Base-by-base conservation (phyloP, 2,329 filamentous ascomycete genomes). In the Pseudogymnoascus sp. region DNA sequence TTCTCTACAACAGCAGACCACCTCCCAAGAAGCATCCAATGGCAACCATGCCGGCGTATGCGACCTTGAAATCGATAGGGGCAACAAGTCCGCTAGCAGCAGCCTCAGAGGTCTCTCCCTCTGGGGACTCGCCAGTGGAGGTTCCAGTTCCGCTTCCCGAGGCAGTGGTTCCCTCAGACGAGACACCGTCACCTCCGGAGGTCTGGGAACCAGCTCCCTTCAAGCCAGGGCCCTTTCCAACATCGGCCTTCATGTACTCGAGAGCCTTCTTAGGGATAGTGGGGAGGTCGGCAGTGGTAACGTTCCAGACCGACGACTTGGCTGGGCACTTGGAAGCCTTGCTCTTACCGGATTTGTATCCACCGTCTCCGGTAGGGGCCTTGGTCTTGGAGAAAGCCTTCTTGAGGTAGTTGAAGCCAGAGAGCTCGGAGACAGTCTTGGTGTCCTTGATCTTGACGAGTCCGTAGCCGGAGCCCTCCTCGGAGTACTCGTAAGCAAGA, bases 401-500 rank as follows among this genome's bases (percentile, higher is more conserved):
- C 47, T 33, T 53, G n/a, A 53, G 47, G 47, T 53, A 53, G 28
- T 53, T 20, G 47, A 53, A 53, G n/a, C 47, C 47, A 12, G n/a
- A 20, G 28, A 53, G 47, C 47, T 53, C 47, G 20, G 47, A 20
- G 47, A 53, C 47, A 12, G 47, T 18, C 47, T 81, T 81, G 77
- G 89, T 97, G 76, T 96, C 90, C 38, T 84, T 75, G 68, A 90
- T 81, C 65, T 86, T 88, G 66, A 76, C 82, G 66, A 88, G 89
- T 50, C 89, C 94, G 71, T 90, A 99, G 73, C 96, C 79, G 79
- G 97, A 97, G 64, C 74, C 78, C 75, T 96, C 92, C 79, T 97
- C 82, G 79, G 91, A 93, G 80, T 94, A 99, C 91, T 96, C 96
- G 84, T 97, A 99, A 73, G 97, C 91, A 68, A 99, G 96, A 76